Base-by-base conservation (phyloP, 2,329 filamentous ascomycete genomes). In the Alternaria sp. region DNA sequence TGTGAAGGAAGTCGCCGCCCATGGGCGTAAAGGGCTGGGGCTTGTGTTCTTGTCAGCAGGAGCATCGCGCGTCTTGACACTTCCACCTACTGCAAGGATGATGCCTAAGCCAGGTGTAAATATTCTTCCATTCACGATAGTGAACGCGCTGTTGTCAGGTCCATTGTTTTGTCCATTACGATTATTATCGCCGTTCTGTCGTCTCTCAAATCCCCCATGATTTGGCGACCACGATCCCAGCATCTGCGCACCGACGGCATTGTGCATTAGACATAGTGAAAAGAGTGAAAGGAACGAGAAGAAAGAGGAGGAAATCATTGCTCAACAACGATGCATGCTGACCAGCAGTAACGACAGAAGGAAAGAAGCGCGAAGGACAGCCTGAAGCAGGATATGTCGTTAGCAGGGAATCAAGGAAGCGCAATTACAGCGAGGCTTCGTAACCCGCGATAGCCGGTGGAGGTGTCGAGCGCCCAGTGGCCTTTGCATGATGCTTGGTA, bases 71-170 rank as follows among this genome's bases (percentile, higher is more conserved):
- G 13, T 54, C 45, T 4, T 17, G 17, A 44, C 25, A 30, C 17
- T 15, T 26, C n/a, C n/a, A 67, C 72, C 50, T 70, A 78, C 76
- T 30, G 90, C 85, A 77, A 91, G 86, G 36, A 92, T 81, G 59
- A 92, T 86, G 23, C 85, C 89, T 59, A 92, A 85, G 0, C 90
- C 90, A 0, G 90, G 89, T 0, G 90, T 92, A 71, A 86, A 91
- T 57, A 92, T 86, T 70, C 92, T 89, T 15, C 90, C 90, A 68
- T 87, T 87, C 21, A 87, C 79, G 55, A 88, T 85, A 19, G 85
- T 87, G 70, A 90, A 90, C 63, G 68, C 70, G 62, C 71, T 77
- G 21, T 69, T 71, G 49, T 75, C 72, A 6, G 68, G 67, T 2
- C 52, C 59, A 13, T 67, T 57, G 21, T 69, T 67, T 19, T 69